A percentile compares a stretch with the other conserved stretches of the same genome.
phyloP scores from a whole-genome alignment of 2,329 filamentous ascomycete genomes.

The Aureobasidium sp. region DNA sequence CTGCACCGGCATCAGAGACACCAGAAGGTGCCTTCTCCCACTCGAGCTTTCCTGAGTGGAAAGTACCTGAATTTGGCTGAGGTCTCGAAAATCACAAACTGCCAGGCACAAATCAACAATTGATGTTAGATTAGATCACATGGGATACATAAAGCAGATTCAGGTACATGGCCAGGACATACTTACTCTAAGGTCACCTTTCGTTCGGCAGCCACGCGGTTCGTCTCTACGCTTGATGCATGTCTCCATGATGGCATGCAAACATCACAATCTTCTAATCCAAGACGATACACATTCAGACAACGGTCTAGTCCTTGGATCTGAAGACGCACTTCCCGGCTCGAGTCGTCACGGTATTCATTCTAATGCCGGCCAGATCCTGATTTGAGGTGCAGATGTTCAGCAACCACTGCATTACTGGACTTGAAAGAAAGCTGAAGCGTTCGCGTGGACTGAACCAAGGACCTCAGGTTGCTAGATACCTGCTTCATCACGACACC shows the following conservation, averaged over 20 bases:
- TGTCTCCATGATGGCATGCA: neutral
- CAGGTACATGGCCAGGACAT: neutral
- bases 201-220: neutral
- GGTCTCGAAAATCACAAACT: neutral
- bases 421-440: neutral
- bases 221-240: too few relatives aligned
- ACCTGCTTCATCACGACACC: neutral
- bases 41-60: conserved; percentile 1
- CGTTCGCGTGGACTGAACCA: neutral
- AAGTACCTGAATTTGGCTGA: conserved; percentile 14
- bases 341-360: neutral
- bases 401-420: neutral
- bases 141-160: neutral
- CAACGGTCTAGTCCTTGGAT: neutral
- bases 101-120: neutral
- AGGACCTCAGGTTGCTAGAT: neutral
- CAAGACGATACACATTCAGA: neutral
- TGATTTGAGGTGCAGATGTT: neutral
- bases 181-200: neutral
- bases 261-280: neutral
- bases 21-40: neutral
- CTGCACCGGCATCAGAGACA: neutral
- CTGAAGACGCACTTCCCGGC: neutral
- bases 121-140: too few relatives aligned
- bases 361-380: neutral